A percentile compares a stretch with the other conserved stretches of the same genome.
phyloP scores from a whole-genome alignment of 495 filamentous ascomycete species.

The Aspergillus heteromorphus region DNA sequence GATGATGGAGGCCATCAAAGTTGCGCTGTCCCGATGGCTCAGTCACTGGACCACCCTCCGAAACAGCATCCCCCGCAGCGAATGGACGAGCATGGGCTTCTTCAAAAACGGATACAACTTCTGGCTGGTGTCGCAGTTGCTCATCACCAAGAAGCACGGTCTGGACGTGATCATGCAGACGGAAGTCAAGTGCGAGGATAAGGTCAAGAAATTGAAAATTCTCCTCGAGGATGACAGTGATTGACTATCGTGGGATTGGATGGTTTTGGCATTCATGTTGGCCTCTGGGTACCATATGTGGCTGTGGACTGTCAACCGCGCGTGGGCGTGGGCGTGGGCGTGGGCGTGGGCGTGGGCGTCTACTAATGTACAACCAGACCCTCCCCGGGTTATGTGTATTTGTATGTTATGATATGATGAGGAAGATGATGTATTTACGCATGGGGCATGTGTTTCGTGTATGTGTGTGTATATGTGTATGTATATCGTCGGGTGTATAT shows the following conservation, averaged over 20 bases:
- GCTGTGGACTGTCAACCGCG: too few species aligned
- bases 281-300: too few species aligned
- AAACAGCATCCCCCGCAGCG: slow-evolving; percentile 25
- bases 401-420: too few species aligned
- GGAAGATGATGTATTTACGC: too few species aligned
- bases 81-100: slow-evolving; percentile 44
- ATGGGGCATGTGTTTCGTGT: too few species aligned
- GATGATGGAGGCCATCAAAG: slow-evolving; percentile 27
- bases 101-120: slow-evolving; percentile 44
- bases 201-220: slow-evolving; percentile 40
- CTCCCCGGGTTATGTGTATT: too few species aligned
- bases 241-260: background rate
- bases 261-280: too few species aligned
- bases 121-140: slow-evolving; percentile 41
- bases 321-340: too few species aligned
- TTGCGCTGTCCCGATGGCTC: slow-evolving; percentile 34
- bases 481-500: too few species aligned
- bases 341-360: too few species aligned
- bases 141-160: slow-evolving; percentile 44
- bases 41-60: slow-evolving; percentile 33
- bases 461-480: too few species aligned
- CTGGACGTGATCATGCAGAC: slow-evolving; percentile 44
- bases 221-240: slow-evolving; percentile 38
- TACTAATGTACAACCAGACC: too few species aligned
- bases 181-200: slow-evolving; percentile 47